Conservation (phyloP, 169 alveolate genomes). For the Haemoproteus tartakovskyi region DNA sequence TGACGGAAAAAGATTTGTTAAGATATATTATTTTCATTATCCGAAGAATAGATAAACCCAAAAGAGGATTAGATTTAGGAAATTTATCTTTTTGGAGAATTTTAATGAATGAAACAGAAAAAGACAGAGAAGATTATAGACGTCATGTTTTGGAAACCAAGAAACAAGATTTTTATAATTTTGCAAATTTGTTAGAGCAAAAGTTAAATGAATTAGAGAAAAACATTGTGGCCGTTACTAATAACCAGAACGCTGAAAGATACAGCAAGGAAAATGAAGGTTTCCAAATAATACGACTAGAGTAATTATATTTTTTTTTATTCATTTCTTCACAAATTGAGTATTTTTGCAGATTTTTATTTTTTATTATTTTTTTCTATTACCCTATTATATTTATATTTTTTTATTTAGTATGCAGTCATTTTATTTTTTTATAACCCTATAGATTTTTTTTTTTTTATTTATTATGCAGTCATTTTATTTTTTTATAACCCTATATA, state of each 20-base stretch:
- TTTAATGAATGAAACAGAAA: constrained; percentile 32
- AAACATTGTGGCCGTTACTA: constrained; percentile 35
- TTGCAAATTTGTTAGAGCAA: constrained; percentile 57
- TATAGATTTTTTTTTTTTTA: too few species aligned
- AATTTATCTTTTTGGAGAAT: constrained; percentile 31
- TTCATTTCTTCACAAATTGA: too few species aligned
- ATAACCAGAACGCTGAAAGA: constrained; percentile 43
- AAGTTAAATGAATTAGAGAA: constrained; percentile 51
- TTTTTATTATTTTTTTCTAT: neutral
- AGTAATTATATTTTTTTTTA: constrained; percentile 1
- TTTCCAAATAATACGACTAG: constrained; percentile 19
- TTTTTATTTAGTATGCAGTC: too few species aligned
- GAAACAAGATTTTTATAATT: constrained; percentile 61
- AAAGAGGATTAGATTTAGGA: constrained; percentile 56
- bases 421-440: too few species aligned
- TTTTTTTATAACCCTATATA: too few species aligned
- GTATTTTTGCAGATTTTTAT: neutral
- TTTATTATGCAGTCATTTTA: too few species aligned
- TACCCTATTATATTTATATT: too few species aligned
- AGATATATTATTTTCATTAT: constrained; percentile 56
- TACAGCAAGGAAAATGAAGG: constrained; percentile 20
- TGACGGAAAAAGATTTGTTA: constrained; percentile 55
- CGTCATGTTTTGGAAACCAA: constrained; percentile 46
- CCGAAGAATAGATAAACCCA: constrained; percentile 47
- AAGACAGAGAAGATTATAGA: constrained; percentile 52